Base-by-base conservation (phyloP, 495 filamentous ascomycete genomes). In the Xylaria nigripes region DNA sequence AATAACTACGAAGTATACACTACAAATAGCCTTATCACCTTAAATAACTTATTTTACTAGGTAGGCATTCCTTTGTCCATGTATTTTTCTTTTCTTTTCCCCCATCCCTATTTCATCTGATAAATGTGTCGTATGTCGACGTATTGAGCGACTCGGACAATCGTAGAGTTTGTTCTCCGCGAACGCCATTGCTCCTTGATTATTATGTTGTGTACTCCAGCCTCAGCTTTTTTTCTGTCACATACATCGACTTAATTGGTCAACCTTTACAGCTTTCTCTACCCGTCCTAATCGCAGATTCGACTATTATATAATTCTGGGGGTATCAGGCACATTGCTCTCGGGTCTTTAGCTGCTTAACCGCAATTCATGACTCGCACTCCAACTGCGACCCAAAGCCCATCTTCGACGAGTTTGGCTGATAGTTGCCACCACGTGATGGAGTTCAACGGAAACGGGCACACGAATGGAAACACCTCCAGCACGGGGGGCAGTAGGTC, bases 381-480 rank as follows among this genome's bases (percentile, higher is more conserved):
- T 48, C 50, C 55, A 48, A 47, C 52, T 38, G 58, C 52, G 23
- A 55, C 51, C 42, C 55, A 57, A 24, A 58, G 30, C 55, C 52
- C 55, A 40, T 46, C 55, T 46, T 59, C 54, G 29, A 18, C 36
- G n/a, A 36, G 18, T 15, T 22, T 56, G 15, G 60, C 57, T 8
- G 70, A 70, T 61, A 67, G 67, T n/a, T 52, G 68, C 57, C 57
- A 64, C 36, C 55, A 50, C 22, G 56, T 48, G 45, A 49, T 63
- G 36, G 61, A 56, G 45, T 27, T 59, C 45, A 71, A 64, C 53
- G 58, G 61, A 40, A 62, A 59, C 48, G 58, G 32, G 32, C 50
- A 57, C 40, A 52, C 56, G 16, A 60, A 61, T 54, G 52, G 49
- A 50, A 57, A 55, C 22, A n/a, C 22, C 48, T 47, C 45, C 22